These are phyloP conservation scores for Hemisphaericaspora lyxosophila DNA, from an alignment of 1,139 yeast species.

Conservation along the genomic window DNA sequence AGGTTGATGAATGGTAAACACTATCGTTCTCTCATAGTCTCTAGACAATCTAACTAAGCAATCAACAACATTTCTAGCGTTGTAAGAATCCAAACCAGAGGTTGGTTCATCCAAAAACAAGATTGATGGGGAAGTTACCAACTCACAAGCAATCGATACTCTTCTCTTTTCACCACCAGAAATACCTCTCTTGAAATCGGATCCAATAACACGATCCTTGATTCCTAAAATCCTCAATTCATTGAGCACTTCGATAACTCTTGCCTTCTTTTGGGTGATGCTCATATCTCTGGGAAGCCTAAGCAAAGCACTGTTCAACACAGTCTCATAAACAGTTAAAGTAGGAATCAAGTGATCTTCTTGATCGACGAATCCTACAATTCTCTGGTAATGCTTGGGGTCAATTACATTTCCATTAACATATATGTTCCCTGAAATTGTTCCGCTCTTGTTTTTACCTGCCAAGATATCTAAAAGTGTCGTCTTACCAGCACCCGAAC, in stretches of 20 bases:
- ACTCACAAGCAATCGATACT: slow-evolving; percentile 86
- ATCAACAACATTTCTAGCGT: slow-evolving; percentile 89
- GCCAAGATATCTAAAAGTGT: slow-evolving; percentile 89
- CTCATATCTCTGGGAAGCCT: slow-evolving; percentile 83
- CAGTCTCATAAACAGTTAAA: slow-evolving; percentile 92
- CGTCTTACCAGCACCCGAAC: slow-evolving; percentile 98
- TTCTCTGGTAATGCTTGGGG: slow-evolving; percentile 52
- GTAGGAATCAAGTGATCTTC: slow-evolving; percentile 91
- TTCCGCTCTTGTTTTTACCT: slow-evolving; percentile 79
- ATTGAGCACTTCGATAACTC: slow-evolving; percentile 81
- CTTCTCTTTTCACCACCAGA: slow-evolving; percentile 93
- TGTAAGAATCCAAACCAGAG: slow-evolving; percentile 90
- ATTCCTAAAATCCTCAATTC: slow-evolving; percentile 83
- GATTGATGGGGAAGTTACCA: slow-evolving; percentile 82
- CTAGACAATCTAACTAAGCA: slow-evolving; percentile 77
- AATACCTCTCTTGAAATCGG: slow-evolving; percentile 86
- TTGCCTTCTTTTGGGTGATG: slow-evolving; percentile 64
- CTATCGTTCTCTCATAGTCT: slow-evolving; percentile 79
- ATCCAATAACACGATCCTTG: slow-evolving; percentile 84
- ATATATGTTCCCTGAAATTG: slow-evolving; percentile 59
- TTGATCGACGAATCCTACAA: slow-evolving; percentile 96
- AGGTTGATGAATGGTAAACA: slow-evolving; percentile 97
- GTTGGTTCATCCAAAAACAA: slow-evolving; percentile 88
- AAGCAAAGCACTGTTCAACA: slow-evolving; percentile 83
- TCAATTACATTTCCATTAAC: slow-evolving; percentile 65